These are phyloP conservation scores for Cladosporium sp. DNA, from an alignment of 2,329 filamentous ascomycete species.

Conservation along the genomic window DNA sequence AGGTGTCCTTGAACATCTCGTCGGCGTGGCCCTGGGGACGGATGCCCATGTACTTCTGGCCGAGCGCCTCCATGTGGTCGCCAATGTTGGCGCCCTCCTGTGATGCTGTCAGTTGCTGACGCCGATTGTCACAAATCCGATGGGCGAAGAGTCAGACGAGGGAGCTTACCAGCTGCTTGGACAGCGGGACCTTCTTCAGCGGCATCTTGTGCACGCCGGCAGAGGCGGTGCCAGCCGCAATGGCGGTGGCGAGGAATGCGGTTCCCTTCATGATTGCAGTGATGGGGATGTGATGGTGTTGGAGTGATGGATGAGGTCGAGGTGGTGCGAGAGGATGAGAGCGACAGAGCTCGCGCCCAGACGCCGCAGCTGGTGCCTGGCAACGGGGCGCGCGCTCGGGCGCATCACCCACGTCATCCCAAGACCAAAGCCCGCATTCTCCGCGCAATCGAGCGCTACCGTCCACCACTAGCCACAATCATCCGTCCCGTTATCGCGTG, in stretches of 20 bases:
- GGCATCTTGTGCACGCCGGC: constrained; percentile 84
- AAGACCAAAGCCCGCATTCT: constrained; percentile 8
- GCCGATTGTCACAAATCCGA: constrained; percentile 34
- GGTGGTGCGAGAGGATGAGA: neutral
- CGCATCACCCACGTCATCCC: neutral
- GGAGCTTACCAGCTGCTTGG: constrained; percentile 77
- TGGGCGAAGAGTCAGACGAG: constrained; percentile 1
- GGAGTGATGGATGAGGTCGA: neutral
- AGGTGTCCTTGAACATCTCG: constrained; percentile 72
- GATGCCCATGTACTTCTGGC: constrained; percentile 93
- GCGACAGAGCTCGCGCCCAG: neutral
- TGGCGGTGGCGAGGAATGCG: constrained; percentile 64
- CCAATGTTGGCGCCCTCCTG: constrained; percentile 74
- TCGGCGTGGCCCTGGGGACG: constrained; percentile 64
- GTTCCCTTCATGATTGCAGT: constrained; percentile 68
- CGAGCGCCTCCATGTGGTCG: constrained; percentile 71
- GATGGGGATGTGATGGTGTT: constrained; percentile 6
- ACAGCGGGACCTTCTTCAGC: constrained; percentile 88
- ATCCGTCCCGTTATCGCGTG: constrained; percentile 7
- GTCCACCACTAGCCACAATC: neutral
- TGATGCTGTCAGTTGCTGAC: constrained; percentile 47
- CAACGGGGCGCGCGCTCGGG: neutral
- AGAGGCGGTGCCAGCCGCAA: constrained; percentile 70
- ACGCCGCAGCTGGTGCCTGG: neutral
- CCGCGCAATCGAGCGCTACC: neutral